Base-by-base conservation (phyloP, 352 stramenopile genomes). In the Phytophthora capsici region DNA sequence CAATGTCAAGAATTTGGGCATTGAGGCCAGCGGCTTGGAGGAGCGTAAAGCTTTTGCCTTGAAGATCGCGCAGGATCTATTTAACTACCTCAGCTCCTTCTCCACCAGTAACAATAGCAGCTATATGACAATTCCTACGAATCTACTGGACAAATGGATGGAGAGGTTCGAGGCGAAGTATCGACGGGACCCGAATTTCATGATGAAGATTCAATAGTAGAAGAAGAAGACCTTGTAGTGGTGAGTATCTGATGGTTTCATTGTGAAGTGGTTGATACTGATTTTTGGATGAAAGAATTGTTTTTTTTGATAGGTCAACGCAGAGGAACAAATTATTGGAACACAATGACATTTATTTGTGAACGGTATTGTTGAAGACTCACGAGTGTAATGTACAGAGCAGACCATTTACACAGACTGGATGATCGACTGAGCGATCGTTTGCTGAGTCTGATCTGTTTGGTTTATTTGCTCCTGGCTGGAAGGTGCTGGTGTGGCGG, bases 51-150 rank as follows among this genome's bases (percentile, higher is more conserved):
- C 84, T 30, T 94, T 97, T 38, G 92, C 90, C 19, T 88, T 95
- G 61, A 97, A 97, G 69, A 97, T 98, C 71, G 92, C 90, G 4
- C 74, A 91, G 61, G 90, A 98, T 69, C 69, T 98, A 69, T 98
- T 96, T 74, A 95, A 95, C 66, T 98, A 91, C 70, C 94, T 98
- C 80, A 87, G 81, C 66, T 95, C 82, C 52, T 98, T 97, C 75
- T 90, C 83, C 2, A 88, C 69, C 32, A 87, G 76, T 66, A 88
- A 82, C 56, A 81, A 66, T 50, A 82, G 84, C 25, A 80, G 78
- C 23, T 88, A 88, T 64, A 96, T 98, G 87, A 81, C 88, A 1
- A 93, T 98, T 23, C 92, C 92, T 9, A 94, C 82, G 4, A 97
- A 97, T 73, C 71, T 98, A 37, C 89, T 98, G 70, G 92, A 98